Evolutionary conservation across 352 stramenopile species (phyloP), one percentile per base, ranked within the genome.

Genomic region (Globisporangium takayamanum): DNA sequence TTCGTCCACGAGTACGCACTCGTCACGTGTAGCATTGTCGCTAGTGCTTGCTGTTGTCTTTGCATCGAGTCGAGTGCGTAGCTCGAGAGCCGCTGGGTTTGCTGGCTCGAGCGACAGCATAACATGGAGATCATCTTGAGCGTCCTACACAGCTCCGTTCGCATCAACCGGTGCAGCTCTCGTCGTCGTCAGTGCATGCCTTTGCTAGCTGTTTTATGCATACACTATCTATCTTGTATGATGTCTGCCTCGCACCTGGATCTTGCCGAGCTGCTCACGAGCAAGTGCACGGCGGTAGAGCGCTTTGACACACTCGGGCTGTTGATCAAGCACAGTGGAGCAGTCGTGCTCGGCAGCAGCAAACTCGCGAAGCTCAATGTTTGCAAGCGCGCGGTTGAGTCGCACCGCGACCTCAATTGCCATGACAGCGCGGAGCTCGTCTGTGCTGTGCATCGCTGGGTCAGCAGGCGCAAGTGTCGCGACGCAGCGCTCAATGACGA

Each of bases 281-380:
- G 84, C 88, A 16, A 94, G 50, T 0, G 89, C 89, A 33, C 90
- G 74, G 8, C 94, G 73, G 60, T 97, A 98, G 6, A 92, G 70
- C 0, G 89, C 92, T 69, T 98, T 98, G 36, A 97, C 74, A 62
- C 91, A 89, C 4, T 50, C 59, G 0, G 63, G n/a, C 16, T 97
- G 78, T 28, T 80, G 71, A 7, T 51, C 18, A 6, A 98, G 63
- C 15, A 83, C 89, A 3, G 64, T 62, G 5, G 68, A 73, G 20
- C 92, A 96, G 20, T 98, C 86, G 36, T 86, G 58, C 33, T 89
- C 83, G 10, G 77, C 80, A 3, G 33, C 15, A 11, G 12, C 10
- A 20, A 61, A 46, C 26, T 56, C 45, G 0, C 55, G 30, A 20
- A 63, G 63, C 52, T 89, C 72, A 25, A 89, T 71, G 41, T 69